Evolutionary conservation across 2,329 filamentous ascomycete species (phyloP), one percentile per base, ranked within the genome.

Genomic region (Aureobasidium zeae): DNA sequence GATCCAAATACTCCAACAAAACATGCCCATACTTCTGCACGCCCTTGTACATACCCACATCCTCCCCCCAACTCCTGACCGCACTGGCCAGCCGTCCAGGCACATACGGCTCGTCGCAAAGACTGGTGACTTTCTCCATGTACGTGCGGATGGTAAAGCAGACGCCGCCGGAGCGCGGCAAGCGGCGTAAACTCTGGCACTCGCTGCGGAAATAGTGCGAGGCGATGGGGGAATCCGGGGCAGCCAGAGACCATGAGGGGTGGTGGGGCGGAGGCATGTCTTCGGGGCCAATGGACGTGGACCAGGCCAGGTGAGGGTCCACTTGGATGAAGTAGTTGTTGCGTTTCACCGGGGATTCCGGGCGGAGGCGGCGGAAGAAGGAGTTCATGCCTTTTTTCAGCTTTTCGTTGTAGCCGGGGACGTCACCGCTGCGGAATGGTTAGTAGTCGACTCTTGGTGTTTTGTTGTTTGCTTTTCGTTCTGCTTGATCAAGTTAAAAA

Each of bases 311-410:
- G 4, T 72, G 63, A 45, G 87, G 83, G 56, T 93, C 86, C 1
- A 91, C 84, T 63, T 93, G 86, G 50, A 93, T 74, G 66, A 93
- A 93, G 63, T 91, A 93, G 58, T 91, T 89, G 58, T 88, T 86
- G 47, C 85, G 70, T 15, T 77, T 53, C 17, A 83, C 74, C 0
- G 78, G 72, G 32, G 77, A 75, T 30, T 86, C 78, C 1, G 81
- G 81, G 55, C 74, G 71, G 0, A 91, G 61, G 0, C 86, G 68
- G 0, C 75, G 70, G 66, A 93, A 91, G 66, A 93, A 87, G 58
- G 82, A 86, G 65, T 73, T 73, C 83, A 88, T 89, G 10, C 83
- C 81, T 48, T 77, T 79, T 57, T 87, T 79, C 9, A 89, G 67
- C 56, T 85, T 86, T 52, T 76, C 68, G 47, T 72, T 72, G 66